Evolutionary conservation across 192 early-diverging fungal genomes (phyloP), one percentile per base, ranked within the genome.

Genomic region (Backusella psychrophila): DNA sequence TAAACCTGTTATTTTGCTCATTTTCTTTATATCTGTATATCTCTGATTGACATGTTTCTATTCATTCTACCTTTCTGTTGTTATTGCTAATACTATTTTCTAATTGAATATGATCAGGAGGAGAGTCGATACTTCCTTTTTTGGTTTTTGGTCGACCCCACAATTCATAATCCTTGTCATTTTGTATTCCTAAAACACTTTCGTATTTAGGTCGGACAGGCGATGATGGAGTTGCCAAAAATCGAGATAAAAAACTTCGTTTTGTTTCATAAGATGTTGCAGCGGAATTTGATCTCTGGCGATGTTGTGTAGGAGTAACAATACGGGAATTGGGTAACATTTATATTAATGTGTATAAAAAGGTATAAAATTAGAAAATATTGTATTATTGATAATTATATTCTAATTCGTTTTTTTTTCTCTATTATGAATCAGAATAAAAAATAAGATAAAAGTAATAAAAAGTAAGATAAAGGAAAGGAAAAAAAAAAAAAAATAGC

Each of bases 271-370:
- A 33, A 63, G 31, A 21, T 26, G 38, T n/a, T 49, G 72, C 29
- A 36, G 38, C 38, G 33, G 73, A 74, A 31, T 31, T 46, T 35
- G 75, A 75, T 46, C 42, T 66, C 52, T 23, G 26, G 21, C 74
- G 74, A 23, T 44, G 33, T 21, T 31, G 29, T 49, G 36, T 26
- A 67, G 66, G 75, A 33, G 75, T 67, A 41, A 76, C 35, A n/a
- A 69, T 76, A 35, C 75, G 66, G 33, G 75, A 76, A 69, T 76
- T 76, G 12, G 75, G 75, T 70, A 68, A 67, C 75, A 76, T 76
- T 36, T 35, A 65, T 26, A 66, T 66, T 39, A 42, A 69, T 52
- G 19, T 35, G 17, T 36, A 59, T 34, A 21, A 70, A 71, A 26
- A 77, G 38, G 69, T 19, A 34, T 21, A 35, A 8, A 63, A n/a